Conservation (phyloP, 192 early-diverging fungal species). For the Oehlia diaphana region DNA sequence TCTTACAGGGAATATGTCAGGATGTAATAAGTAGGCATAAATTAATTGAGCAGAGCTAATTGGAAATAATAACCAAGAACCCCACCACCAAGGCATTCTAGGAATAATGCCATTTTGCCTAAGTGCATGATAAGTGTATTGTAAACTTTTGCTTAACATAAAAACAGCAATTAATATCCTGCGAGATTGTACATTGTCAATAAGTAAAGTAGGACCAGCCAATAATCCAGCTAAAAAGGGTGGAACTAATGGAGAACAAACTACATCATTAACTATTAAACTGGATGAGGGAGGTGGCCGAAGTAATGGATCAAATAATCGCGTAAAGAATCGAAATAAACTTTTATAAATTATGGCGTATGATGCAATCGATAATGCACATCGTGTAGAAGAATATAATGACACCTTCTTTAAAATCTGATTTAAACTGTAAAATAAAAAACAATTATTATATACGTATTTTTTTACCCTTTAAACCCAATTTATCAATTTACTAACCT, state of each 20-base stretch:
- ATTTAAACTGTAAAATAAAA: background rate
- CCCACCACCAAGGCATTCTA: conserved; percentile 23
- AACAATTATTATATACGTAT: background rate
- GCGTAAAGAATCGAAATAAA: conserved; percentile 17
- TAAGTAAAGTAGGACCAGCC: conserved; percentile 6
- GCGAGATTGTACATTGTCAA: background rate
- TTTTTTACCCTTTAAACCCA: background rate
- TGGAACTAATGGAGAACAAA: conserved; percentile 10
- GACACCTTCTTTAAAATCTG: background rate
- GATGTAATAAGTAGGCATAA: conserved; percentile 18
- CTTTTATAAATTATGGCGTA: conserved; percentile 14
- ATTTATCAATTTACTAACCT: background rate
- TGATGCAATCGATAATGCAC: conserved; percentile 9
- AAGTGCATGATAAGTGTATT: conserved; percentile 15
- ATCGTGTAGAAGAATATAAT: background rate
- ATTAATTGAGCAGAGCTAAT: conserved; percentile 23
- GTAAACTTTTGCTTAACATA: conserved; percentile 20
- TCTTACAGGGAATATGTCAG: conserved; percentile 22
- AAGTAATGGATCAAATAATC: conserved; percentile 21
- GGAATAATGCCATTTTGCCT: conserved; percentile 18
- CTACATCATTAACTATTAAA: background rate
- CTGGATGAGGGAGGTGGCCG: background rate
- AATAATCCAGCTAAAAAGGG: conserved; percentile 14
- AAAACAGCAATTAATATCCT: background rate
- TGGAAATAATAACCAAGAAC: conserved; percentile 26